Base-by-base conservation (phyloP, 345 rosid species). In the Stellera chamaejasme region DNA sequence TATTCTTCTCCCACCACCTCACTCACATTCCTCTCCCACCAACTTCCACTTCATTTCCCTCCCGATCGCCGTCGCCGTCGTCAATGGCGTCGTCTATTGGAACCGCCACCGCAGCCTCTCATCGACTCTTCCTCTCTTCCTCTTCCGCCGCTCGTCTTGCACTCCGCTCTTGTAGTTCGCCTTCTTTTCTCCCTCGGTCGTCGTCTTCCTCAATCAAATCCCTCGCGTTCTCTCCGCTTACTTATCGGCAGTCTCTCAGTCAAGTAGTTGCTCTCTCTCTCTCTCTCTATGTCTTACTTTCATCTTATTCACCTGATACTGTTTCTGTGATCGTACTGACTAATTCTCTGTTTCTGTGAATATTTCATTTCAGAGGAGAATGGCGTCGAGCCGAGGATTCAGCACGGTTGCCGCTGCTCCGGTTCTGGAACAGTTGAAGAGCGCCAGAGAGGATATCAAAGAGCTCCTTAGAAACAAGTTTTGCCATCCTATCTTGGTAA, bases 401-500 rank as follows among this genome's bases (percentile, higher is more conserved):
- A 78, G 68, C 66, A 71, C 82, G 2, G 71, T 69, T 15, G 68
- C 83, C 1, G 54, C 73, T 36, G 93, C 95, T 11, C 83, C 88
- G 26, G 83, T 86, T 77, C 84, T 85, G 53, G 76, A 66, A 77
- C 95, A 92, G 75, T 52, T 92, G 80, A 80, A 69, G 82, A 82
- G 80, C 46, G 98, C 96, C 12, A 88, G 74, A 65, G 95, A 92
- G 66, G 98, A 92, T 49, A 85, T 92, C 67, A 82, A 79, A 77
- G 75, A 82, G 64, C 79, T 88, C 54, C 93, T 92, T n/a, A 81
- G 75, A 32, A 72, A 85, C 16, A 85, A 70, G 66, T 84, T 75
- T 62, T 83, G 95, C 45, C 95, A 92, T 79, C 98, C 96, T 26
- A 79, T 92, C 65, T 57, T 88, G 80, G 98, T 88, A 67, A 16